phyloP scores from a whole-genome alignment of 768 basidiomycete genomes.

The Floccularia luteovirens region DNA sequence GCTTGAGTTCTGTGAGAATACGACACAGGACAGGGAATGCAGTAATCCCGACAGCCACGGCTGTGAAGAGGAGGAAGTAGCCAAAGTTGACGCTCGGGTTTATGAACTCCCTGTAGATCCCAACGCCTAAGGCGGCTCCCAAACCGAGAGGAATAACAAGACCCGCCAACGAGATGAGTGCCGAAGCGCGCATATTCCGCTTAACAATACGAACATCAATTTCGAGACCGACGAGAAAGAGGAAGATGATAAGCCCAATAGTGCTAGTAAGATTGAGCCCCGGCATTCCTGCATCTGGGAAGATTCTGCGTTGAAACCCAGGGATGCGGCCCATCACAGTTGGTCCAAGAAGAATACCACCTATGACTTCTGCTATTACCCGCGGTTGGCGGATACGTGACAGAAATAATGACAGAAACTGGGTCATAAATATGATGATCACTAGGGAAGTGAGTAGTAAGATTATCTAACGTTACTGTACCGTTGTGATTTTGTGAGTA shows the following conservation, averaged over 20 bases:
- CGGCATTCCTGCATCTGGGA: constrained; percentile 43
- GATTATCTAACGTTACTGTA: too few species aligned
- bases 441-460: constrained; percentile 29
- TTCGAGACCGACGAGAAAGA: constrained; percentile 84
- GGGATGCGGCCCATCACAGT: constrained; percentile 77
- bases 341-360: constrained; percentile 80
- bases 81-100: constrained; percentile 55
- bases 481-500: constrained; percentile 3
- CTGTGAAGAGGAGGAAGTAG: constrained; percentile 80
- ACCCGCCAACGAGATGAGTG: constrained; percentile 57
- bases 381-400: constrained; percentile 74
- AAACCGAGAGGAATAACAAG: constrained; percentile 74
- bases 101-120: constrained; percentile 66
- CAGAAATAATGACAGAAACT: constrained; percentile 60
- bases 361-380: constrained; percentile 92
- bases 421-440: constrained; percentile 76
- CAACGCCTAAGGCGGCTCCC: constrained; percentile 69
- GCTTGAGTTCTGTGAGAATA: constrained; percentile 76
- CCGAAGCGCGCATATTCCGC: constrained; percentile 51
- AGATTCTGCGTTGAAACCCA: constrained; percentile 53
- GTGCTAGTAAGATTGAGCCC: constrained; percentile 67
- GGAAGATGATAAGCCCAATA: constrained; percentile 69
- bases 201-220: constrained; percentile 67
- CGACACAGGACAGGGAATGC: constrained; percentile 81
- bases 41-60: constrained; percentile 76